Evolutionary conservation across 352 stramenopile genomes (phyloP), one percentile per base, ranked within the genome.

Genomic region (Pythium pyrilobum): DNA sequence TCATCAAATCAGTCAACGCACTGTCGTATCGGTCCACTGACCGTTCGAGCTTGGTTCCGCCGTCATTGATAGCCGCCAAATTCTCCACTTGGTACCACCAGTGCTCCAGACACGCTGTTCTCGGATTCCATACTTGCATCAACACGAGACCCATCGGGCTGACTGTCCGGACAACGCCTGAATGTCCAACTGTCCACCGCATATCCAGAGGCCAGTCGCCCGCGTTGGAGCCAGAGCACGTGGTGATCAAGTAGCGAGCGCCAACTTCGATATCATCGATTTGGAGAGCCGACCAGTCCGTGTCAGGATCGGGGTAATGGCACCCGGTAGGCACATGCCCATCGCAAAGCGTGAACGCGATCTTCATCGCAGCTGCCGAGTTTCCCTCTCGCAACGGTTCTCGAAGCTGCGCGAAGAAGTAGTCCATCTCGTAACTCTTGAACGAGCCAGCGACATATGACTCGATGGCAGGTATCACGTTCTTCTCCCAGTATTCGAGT

Each of bases 351-450:
- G 81, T 92, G 52, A 81, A 86, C 7, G 81, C 81, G 34, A 92
- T 92, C 63, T 89, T 88, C 52, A 88, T 66, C 21, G 81, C 81
- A 21, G 81, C 81, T 3, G 79, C 73, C 3, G 73, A 71, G 32
- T 92, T 89, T 11, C 81, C 81, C 71, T 92, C 78, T 24, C 81
- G 64, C 28, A 92, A 52, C 4, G 81, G 81, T 40, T 92, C 81
- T 33, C 81, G 77, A 16, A 92, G 52, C 43, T 92, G 81, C 7
- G 81, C 81, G 49, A 92, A 92, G 44, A 92, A 92, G 32, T 92
- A 92, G 31, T 92, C 79, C 81, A 92, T 92, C 51, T 92, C 81
- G 50, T 92, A 92, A 37, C 72, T 87, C 58, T 92, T 92, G 53
- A 92, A 92, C 13, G 81, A 92, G 0, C 81, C 81, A 2, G 77